Base-by-base conservation (phyloP, 306 rosid genomes). In the Carpinus viminea region DNA sequence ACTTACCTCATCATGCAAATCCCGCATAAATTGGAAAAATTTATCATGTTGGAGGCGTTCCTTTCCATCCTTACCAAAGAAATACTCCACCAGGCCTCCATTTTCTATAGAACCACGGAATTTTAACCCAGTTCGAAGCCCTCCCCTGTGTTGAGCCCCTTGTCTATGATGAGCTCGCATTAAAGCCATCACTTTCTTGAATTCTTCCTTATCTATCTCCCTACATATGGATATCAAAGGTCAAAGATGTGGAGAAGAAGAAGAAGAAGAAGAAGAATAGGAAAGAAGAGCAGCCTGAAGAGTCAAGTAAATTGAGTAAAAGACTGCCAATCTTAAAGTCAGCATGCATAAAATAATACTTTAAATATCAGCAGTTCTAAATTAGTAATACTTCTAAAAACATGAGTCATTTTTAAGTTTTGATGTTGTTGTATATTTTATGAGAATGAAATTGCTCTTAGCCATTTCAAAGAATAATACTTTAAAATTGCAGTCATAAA, bases 101-200 rank as follows among this genome's bases (percentile, higher is more conserved):
- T 94, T 85, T 70, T 89, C 97, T 68, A 94, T 97, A 72, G 89
- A 86, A 81, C 91, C 92, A 26, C 71, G 70, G 74, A 78, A 82
- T 59, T 87, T 91, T 45, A 89, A 78, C 45, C 92, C 92, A 87
- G 76, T 69, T 75, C 92, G 92, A 74, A 36, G 84, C 82, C 98
- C 95, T 81, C 81, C 84, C 76, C 89, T 86, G 75, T 92, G 93
- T 13, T 88, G 74, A 89, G 85, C 89, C 34, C 96, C 97, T 68
- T 91, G 95, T 60, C 98, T 83, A 78, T 89, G 88, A 73, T 85
- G 90, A 76, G 93, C 81, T 77, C 97, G 97, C 98, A 94, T 92
- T 84, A 91, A 87, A 80, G 88, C 88, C 97, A 94, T 92, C 74
- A 92, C 97, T 89, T 92, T 88, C 88, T 94, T 92, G 90, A 94